A percentile compares a stretch with the other conserved stretches of the same genome.
Evolutionary conservation across 495 filamentous ascomycete species (phyloP).

Genomic region (Tetracladium marchalianum): DNA sequence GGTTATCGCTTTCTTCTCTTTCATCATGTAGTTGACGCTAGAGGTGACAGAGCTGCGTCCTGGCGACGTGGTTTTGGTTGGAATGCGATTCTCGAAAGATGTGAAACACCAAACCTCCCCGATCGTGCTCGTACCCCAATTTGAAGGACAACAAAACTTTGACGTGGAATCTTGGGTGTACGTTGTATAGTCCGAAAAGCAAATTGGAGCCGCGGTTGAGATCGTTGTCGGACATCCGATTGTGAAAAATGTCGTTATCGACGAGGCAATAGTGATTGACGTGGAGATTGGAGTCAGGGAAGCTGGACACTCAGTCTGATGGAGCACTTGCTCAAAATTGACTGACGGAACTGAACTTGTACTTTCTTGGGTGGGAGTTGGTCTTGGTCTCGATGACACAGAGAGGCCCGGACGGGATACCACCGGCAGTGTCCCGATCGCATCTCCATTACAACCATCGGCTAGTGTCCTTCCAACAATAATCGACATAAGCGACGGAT

Average conservation of each 20-base stretch:
- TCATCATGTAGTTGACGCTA: too few species aligned
- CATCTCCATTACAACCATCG: neutral
- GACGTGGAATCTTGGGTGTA: neutral
- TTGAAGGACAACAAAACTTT: conserved; percentile 1
- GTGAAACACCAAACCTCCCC: conserved; percentile 1
- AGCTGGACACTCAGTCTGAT: neutral
- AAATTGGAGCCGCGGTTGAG: neutral
- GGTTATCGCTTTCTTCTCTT: too few species aligned
- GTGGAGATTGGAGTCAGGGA: neutral
- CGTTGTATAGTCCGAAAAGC: neutral
- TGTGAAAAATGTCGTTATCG: neutral
- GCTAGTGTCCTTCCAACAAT: neutral
- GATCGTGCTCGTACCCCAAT: conserved; percentile 1
- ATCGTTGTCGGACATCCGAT: neutral
- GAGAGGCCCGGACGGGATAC: neutral
- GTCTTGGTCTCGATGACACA: neutral
- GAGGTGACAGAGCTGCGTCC: too few species aligned
- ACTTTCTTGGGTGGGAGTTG: too few species aligned
- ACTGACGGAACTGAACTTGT: too few species aligned
- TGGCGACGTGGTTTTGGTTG: too few species aligned
- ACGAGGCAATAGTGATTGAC: neutral
- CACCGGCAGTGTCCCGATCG: neutral
- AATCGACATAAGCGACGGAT: neutral
- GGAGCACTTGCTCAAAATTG: neutral
- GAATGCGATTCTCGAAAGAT: neutral